Conservation (phyloP, 352 stramenopile species). For the Phytophthora fragariaefolia region DNA sequence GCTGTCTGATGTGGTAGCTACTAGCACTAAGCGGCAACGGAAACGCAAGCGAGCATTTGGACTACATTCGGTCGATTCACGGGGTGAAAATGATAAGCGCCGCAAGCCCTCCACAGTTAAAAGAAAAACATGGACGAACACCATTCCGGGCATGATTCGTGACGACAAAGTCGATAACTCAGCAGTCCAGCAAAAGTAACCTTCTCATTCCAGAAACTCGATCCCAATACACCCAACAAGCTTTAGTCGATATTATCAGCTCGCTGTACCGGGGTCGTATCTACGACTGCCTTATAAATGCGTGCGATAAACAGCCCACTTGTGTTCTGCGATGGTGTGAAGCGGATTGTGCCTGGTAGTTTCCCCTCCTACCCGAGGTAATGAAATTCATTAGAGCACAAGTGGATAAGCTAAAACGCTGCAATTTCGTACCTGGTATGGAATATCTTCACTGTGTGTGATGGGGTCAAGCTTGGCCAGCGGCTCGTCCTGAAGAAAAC, state of each 20-base stretch:
- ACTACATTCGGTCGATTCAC: constrained; percentile 10
- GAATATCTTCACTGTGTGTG: constrained; percentile 40
- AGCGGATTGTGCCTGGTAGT: constrained; percentile 63
- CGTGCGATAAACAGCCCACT: constrained; percentile 81
- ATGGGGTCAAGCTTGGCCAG: constrained; percentile 50
- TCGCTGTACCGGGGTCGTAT: not conserved
- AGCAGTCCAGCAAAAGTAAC: not conserved
- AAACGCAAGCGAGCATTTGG: constrained; percentile 23
- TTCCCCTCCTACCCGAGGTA: constrained; percentile 46
- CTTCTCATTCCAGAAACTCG: constrained; percentile 1
- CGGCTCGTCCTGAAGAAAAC: constrained; percentile 68
- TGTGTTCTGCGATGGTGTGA: constrained; percentile 72
- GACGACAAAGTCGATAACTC: constrained; percentile 8
- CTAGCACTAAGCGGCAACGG: constrained; percentile 6
- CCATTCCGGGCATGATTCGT: constrained; percentile 13
- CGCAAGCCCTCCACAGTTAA: not conserved
- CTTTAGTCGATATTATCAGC: not conserved
- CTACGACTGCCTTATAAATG: constrained; percentile 44
- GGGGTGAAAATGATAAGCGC: constrained; percentile 8
- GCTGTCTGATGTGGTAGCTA: constrained; percentile 8
- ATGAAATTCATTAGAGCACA: not conserved
- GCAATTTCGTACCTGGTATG: constrained; percentile 48
- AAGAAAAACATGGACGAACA: not conserved
- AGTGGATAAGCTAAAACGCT: not conserved
- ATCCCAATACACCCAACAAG: not conserved